Conservation (phyloP, 495 filamentous ascomycete species). For the Viridothelium virens region DNA sequence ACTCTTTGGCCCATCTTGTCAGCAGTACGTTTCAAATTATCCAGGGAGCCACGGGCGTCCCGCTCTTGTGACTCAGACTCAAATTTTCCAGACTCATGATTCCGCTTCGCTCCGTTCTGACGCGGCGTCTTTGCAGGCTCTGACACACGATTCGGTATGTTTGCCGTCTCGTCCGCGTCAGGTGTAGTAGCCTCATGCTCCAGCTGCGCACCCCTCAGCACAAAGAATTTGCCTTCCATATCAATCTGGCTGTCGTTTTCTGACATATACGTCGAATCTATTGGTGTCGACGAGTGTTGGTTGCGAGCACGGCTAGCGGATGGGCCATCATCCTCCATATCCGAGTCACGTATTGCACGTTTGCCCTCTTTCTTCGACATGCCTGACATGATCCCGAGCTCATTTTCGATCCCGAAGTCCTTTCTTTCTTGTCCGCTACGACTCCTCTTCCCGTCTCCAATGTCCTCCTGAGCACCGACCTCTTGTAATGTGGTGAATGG, state of each 20-base stretch:
- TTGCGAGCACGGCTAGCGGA: not conserved
- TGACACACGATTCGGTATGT: too few relatives aligned
- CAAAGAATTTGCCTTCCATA: too few relatives aligned
- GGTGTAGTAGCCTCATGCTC: too few relatives aligned
- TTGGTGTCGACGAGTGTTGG: not conserved
- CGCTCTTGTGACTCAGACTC: not conserved
- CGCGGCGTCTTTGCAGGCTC: too few relatives aligned
- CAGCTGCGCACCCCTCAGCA: too few relatives aligned
- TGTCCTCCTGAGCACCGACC: not conserved
- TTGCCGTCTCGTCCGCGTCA: too few relatives aligned
- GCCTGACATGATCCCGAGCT: not conserved
- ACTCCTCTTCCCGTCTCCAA: not conserved
- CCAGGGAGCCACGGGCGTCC: not conserved
- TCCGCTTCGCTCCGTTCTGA: not conserved
- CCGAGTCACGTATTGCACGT: not conserved
- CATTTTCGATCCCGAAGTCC: not conserved
- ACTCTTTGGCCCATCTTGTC: not conserved
- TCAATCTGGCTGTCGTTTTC: too few relatives aligned
- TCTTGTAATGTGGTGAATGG: not conserved
- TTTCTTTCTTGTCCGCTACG: not conserved
- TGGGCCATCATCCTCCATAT: not conserved
- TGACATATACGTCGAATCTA: too few relatives aligned
- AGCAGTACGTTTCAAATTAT: not conserved
- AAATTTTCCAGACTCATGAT: not conserved
- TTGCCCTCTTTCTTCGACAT: slow-evolving; percentile 5